phyloP scores from a whole-genome alignment of 2,329 filamentous ascomycete genomes.

The Sporothrix curviconia region DNA sequence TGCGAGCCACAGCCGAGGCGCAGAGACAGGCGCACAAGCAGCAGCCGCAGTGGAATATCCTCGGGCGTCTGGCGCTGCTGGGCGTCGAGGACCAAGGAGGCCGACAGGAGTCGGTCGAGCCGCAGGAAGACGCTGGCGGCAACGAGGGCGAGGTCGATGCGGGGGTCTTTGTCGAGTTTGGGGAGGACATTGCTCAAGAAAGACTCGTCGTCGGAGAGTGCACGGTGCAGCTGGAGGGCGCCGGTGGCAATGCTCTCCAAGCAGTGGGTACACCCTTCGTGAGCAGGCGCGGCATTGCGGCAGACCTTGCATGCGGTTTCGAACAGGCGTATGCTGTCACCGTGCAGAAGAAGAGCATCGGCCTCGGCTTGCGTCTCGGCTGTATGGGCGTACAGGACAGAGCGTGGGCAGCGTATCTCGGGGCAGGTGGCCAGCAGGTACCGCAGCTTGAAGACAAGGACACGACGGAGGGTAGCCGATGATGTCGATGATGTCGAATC shows the following conservation, averaged over 20 bases:
- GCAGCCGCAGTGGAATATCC: constrained; percentile 40
- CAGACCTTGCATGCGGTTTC: constrained; percentile 21
- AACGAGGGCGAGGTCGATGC: constrained; percentile 28
- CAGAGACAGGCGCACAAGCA: constrained; percentile 47
- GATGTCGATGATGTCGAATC: not conserved
- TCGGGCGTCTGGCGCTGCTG: constrained; percentile 40
- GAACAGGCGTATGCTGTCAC: not conserved
- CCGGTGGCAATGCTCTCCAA: constrained; percentile 18
- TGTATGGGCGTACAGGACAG: not conserved
- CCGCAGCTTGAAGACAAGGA: constrained; percentile 37
- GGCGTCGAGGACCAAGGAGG: constrained; percentile 43
- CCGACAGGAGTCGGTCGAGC: constrained; percentile 38
- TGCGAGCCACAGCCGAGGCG: constrained; percentile 43
- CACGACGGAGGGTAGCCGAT: not conserved
- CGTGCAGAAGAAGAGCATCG: not conserved
- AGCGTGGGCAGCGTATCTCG: constrained; percentile 20
- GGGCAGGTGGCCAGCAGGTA: constrained; percentile 39
- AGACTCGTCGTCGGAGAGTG: constrained; percentile 21
- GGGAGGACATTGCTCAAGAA: constrained; percentile 22
- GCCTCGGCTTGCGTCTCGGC: not conserved
- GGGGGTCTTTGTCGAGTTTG: constrained; percentile 27
- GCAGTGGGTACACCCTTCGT: constrained; percentile 16
- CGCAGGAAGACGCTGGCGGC: constrained; percentile 27
- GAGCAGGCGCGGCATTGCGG: not conserved
- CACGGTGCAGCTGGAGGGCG: constrained; percentile 21